phyloP scores from a whole-genome alignment of 208 protist species.

The Blechomonas ayalai region DNA sequence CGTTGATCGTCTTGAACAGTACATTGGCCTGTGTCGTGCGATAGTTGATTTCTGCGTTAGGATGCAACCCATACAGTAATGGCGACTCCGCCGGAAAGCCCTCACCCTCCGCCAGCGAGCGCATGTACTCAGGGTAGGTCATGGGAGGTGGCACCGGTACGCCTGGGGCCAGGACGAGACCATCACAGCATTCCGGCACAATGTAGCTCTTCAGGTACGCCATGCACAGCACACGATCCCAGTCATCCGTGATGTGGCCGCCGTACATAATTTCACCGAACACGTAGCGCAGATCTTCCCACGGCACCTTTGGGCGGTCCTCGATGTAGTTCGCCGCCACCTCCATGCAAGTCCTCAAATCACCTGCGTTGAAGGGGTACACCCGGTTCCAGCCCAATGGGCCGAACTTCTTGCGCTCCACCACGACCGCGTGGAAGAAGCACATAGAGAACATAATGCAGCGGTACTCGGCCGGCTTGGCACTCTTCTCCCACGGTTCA shows the following conservation, averaged over 20 bases:
- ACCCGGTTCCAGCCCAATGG: constrained; percentile 96
- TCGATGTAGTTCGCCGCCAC: constrained; percentile 98
- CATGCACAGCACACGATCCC: constrained; percentile 95
- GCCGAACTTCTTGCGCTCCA: constrained; percentile 98
- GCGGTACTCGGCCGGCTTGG: constrained; percentile 96
- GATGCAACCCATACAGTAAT: constrained; percentile 97
- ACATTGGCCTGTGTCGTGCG: constrained; percentile 93
- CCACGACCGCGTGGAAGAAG: constrained; percentile 97
- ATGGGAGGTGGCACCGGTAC: constrained; percentile 75
- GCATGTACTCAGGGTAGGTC: constrained; percentile 93
- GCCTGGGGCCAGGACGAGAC: constrained; percentile 91
- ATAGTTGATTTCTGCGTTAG: constrained; percentile 99
- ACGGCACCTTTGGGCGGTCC: constrained; percentile 94
- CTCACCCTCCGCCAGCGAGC: constrained; percentile 89
- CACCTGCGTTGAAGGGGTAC: constrained; percentile 97
- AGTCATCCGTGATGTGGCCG: constrained; percentile 98
- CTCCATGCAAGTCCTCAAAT: constrained; percentile 95
- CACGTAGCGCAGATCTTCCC: constrained; percentile 98
- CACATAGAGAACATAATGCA: constrained; percentile 97
- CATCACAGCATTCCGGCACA: constrained; percentile 86
- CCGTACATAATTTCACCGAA: constrained; percentile 99
- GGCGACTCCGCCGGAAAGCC: constrained; percentile 93
- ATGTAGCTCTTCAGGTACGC: constrained; percentile 93
- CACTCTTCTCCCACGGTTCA: constrained; percentile 94
- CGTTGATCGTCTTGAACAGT: constrained; percentile 95